Evolutionary conservation across 169 alveolate species (phyloP).

Genomic region (Cryptosporidium meleagridis): DNA sequence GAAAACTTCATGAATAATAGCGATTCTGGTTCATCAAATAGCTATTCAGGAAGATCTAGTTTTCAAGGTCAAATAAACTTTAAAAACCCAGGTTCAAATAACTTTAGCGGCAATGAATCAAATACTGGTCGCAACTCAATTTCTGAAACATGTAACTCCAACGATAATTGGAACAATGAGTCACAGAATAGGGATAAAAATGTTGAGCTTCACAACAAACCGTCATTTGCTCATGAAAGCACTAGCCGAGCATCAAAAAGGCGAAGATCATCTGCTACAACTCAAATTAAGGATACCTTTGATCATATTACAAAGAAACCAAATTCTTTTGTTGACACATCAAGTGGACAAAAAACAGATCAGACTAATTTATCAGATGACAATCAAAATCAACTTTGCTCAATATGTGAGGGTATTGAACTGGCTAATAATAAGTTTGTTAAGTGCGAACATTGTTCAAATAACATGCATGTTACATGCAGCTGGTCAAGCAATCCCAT

Average conservation of each 20-base stretch:
- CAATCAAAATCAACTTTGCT: neutral
- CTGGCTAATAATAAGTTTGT: slow-evolving; percentile 9
- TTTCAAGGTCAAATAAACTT: neutral
- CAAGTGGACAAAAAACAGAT: neutral
- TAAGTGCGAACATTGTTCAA: slow-evolving; percentile 11
- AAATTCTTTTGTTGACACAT: neutral
- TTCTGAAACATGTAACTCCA: neutral
- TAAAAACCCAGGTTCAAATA: slow-evolving; percentile 10
- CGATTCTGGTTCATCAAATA: slow-evolving; percentile 4
- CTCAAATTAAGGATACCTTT: neutral
- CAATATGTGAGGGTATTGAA: slow-evolving; percentile 51
- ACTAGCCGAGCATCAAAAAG: slow-evolving; percentile 6
- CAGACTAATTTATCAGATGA: neutral
- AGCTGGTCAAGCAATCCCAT: slow-evolving; percentile 32
- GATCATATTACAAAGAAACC: slow-evolving; percentile 13
- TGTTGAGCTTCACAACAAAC: neutral
- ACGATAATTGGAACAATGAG: neutral
- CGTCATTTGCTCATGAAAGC: neutral
- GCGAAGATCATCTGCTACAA: slow-evolving; percentile 20
- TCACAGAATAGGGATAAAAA: neutral
- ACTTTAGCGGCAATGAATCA: neutral
- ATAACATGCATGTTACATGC: slow-evolving; percentile 25
- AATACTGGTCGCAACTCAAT: neutral
- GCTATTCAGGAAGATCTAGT: slow-evolving; percentile 48
- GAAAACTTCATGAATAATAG: neutral